Conservation (phyloP, 169 alveolate genomes). For the Cryptosporidium andersoni region DNA sequence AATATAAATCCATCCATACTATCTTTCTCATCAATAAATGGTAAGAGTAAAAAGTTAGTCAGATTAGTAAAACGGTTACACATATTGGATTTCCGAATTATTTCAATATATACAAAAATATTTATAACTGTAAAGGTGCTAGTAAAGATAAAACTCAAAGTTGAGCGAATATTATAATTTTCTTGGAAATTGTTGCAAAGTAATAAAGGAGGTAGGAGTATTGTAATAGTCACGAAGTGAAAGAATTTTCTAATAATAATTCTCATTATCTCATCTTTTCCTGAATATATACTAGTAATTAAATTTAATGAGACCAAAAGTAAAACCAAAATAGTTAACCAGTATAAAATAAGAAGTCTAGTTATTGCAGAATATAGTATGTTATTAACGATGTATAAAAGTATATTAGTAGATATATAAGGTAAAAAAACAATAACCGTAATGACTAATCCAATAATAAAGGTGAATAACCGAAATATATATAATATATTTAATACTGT, state of each 20-base stretch:
- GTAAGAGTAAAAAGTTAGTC: slow-evolving; percentile 13
- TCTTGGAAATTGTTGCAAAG: not conserved
- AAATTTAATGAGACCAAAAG: not conserved
- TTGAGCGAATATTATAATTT: not conserved
- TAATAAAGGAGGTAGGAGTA: slow-evolving; percentile 39
- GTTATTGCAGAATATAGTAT: not conserved
- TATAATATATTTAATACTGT: too few relatives aligned
- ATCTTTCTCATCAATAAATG: slow-evolving; percentile 53
- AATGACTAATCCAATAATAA: too few relatives aligned
- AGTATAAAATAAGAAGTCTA: slow-evolving; percentile 8
- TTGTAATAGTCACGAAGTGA: slow-evolving; percentile 20
- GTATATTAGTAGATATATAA: not conserved
- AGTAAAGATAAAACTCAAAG: slow-evolving; percentile 18
- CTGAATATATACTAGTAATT: not conserved
- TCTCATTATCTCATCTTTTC: not conserved
- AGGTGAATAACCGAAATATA: too few relatives aligned
- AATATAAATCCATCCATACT: slow-evolving; percentile 18
- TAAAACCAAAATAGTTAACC: slow-evolving; percentile 3
- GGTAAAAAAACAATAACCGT: not conserved
- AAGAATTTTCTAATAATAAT: slow-evolving; percentile 23
- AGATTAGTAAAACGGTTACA: slow-evolving; percentile 5
- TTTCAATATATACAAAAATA: slow-evolving; percentile 15
- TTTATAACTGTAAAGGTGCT: slow-evolving; percentile 5
- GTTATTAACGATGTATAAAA: slow-evolving; percentile 7
- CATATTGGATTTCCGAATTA: slow-evolving; percentile 15